Base-by-base conservation (phyloP, 1,284 basidiomycete species). In the Marasmius oreades region DNA sequence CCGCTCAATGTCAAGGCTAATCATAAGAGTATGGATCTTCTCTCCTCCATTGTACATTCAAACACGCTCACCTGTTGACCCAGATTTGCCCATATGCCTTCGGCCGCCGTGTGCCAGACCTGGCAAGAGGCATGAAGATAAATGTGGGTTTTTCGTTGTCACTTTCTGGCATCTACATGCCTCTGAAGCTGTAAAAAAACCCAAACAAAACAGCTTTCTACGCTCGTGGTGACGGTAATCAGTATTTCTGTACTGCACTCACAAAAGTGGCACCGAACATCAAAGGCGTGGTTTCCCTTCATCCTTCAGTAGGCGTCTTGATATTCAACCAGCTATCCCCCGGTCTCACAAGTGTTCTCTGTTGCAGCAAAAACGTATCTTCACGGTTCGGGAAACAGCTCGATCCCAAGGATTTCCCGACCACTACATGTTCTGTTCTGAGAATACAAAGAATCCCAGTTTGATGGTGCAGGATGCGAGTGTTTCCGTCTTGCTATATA, bases 401-500 rank as follows among this genome's bases (percentile, higher is more conserved):
- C 77, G 87, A 28, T 80, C 84, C 0, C 87, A 90, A 69, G 87
- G 87, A 0, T 90, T 90, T 61, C 86, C 87, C 0, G 87, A 90
- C 61, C 47, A 71, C 34, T 88, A 86, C 59, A 59, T 76, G 33
- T 88, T 90, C 60, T 58, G 76, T 34, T 85, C 85, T 0, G 68
- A 64, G 5, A 76, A 80, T 39, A 66, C 73, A 0, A 60, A 56
- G 3, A 71, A 69, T n/a, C n/a, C n/a, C n/a, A n/a, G n/a, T n/a
- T n/a, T n/a, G 42, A 64, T 75, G 10, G 54, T 47, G 18, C 60
- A 70, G 20, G 82, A 86, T 61, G 86, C 87, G 61, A 58, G 80
- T 71, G n/a, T 44, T 24, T 46, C 18, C 37, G 37, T 52, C 53
- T 26, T 28, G n/a, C 22, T 44, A 22, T 44, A 23, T 43, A 14